Evolutionary conservation across 352 stramenopile species (phyloP), one percentile per base, ranked within the genome.

Genomic region (Globisporangium middletonii): DNA sequence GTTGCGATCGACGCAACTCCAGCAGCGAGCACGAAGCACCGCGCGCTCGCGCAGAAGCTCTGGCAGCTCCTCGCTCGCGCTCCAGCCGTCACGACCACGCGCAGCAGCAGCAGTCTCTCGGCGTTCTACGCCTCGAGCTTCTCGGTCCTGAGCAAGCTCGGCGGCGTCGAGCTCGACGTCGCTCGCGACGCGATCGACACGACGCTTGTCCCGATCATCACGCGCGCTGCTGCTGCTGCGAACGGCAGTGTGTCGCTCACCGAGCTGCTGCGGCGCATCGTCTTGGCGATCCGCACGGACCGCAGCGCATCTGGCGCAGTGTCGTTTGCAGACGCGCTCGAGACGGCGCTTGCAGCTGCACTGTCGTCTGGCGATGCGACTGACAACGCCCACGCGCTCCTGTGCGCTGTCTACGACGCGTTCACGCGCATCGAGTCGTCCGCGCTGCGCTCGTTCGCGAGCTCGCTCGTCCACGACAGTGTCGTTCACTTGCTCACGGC

Each of bases 121-220:
- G 57, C 63, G 27, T 71, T 79, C 52, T 75, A 71, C 41, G 67
- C 64, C 35, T 71, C 67, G 13, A 68, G 67, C 43, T 79, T 83
- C 44, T 65, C 55, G 0, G 42, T 66, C 4, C 19, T 68, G 8
- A 51, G 58, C 23, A 60, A 60, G 18, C 63, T 79, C 5, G 72
- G 71, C 1, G 71, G 73, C 4, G 15, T 81, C 16, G 50, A 76
- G 9, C 60, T 53, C 0, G 53, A 48, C 1, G 69, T 50, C 5
- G 69, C 67, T 43, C 19, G 62, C 71, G 13, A 35, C 8, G 23
- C 54, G 33, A 53, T 66, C 46, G 53, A 63, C 18, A 66, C 50
- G 11, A 64, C 59, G 16, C 43, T 86, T 19, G 64, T 75, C 16
- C 65, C 72, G 11, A 62, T 81, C 33, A 44, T 83, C 1, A 42